Evolutionary conservation across 495 filamentous ascomycete species (phyloP).

Genomic region (Penicillium paradoxum): DNA sequence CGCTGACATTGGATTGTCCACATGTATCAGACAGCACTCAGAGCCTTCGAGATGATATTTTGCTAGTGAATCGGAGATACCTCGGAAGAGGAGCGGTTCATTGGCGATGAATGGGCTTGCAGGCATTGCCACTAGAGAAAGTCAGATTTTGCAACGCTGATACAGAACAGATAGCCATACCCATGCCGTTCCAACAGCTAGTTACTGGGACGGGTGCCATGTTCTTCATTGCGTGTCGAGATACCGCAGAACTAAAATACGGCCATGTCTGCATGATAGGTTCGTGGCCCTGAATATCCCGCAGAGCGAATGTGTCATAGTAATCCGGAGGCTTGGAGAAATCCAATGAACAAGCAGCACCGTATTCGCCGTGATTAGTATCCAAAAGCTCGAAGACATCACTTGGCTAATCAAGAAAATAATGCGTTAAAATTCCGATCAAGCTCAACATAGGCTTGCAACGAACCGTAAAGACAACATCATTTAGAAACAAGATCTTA

Average conservation of each 20-base stretch:
- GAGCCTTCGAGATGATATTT: constrained; percentile 65
- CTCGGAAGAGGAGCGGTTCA: constrained; percentile 58
- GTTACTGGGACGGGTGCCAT: constrained; percentile 60
- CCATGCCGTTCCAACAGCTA: constrained; percentile 83
- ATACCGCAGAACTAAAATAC: constrained; percentile 61
- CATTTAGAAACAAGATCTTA: constrained; percentile 67
- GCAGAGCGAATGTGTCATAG: constrained; percentile 84
- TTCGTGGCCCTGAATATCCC: constrained; percentile 61
- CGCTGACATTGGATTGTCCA: constrained; percentile 56
- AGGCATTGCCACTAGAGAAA: constrained; percentile 47
- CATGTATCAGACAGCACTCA: constrained; percentile 81
- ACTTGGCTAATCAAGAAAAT: constrained; percentile 31
- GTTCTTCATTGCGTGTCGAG: constrained; percentile 52
- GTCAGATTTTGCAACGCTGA: constrained; percentile 1
- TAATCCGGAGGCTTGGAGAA: constrained; percentile 62
- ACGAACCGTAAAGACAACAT: constrained; percentile 66
- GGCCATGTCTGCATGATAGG: constrained; percentile 66
- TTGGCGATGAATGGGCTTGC: constrained; percentile 51
- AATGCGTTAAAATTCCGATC: background rate
- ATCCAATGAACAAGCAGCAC: constrained; percentile 77
- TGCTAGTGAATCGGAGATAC: constrained; percentile 65
- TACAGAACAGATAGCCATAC: constrained; percentile 21
- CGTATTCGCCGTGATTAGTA: constrained; percentile 69
- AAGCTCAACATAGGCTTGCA: background rate
- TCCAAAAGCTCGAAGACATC: constrained; percentile 67